phyloP scores from a whole-genome alignment of 176 grass and related monocot species.

The Cenchrus americanus region DNA sequence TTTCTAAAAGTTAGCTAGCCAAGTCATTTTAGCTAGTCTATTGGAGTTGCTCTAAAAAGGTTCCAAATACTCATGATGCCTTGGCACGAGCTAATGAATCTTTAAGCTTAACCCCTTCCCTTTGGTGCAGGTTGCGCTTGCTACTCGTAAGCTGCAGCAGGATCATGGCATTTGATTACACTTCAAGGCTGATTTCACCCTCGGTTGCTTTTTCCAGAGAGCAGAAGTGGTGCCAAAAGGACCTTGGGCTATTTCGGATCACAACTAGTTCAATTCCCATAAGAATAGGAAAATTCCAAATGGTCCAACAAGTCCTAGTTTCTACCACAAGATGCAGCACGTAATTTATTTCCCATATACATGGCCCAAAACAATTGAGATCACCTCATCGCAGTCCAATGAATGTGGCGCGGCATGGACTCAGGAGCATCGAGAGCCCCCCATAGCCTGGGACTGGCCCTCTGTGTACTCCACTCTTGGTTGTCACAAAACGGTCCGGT shows the following conservation, averaged over 20 bases:
- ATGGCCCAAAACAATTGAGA: neutral
- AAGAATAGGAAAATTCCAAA: neutral
- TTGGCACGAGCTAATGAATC: neutral
- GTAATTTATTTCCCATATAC: conserved; percentile 46
- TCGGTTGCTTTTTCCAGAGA: too few relatives aligned
- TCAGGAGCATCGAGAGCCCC: neutral
- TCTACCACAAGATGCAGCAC: neutral
- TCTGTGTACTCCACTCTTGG: neutral
- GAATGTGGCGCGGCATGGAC: too few relatives aligned
- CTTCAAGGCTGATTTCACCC: neutral
- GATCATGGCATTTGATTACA: neutral
- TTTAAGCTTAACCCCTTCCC: neutral
- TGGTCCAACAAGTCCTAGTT: neutral
- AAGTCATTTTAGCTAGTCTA: too few relatives aligned
- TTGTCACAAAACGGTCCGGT: neutral
- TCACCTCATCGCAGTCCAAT: too few relatives aligned
- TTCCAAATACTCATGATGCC: conserved; percentile 12
- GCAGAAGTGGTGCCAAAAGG: neutral
- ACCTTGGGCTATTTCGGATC: neutral
- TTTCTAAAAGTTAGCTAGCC: too few relatives aligned
- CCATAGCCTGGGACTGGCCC: neutral
- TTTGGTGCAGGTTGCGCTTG: neutral
- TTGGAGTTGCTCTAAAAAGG: conserved; percentile 5
- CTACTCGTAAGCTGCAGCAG: neutral
- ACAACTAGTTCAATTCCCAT: neutral